These are phyloP conservation scores for Shiraia bambusicola DNA, from an alignment of 2,329 filamentous ascomycete genomes.

Conservation along the genomic window DNA sequence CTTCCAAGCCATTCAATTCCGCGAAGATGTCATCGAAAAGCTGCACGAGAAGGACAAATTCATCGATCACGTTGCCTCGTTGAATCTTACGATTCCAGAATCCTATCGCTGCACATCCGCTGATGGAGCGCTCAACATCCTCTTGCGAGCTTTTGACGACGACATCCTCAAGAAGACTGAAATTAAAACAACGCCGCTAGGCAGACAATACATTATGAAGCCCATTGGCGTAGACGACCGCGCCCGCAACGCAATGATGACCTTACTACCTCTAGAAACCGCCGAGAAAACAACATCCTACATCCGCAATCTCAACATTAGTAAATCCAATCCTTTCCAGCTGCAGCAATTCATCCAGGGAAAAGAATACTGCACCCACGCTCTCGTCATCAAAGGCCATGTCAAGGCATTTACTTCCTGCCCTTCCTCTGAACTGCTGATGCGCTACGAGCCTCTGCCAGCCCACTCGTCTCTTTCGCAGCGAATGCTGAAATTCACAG, in stretches of 20 bases:
- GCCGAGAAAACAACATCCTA: conserved; percentile 56
- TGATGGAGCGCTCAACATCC: conserved; percentile 55
- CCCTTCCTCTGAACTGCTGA: conserved; percentile 61
- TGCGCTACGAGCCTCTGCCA: conserved; percentile 66
- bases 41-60: conserved; percentile 69
- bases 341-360: conserved; percentile 67
- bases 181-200: conserved; percentile 17
- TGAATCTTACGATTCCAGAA: conserved; percentile 46
- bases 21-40: conserved; percentile 55
- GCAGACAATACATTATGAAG: conserved; percentile 65
- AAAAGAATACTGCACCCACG: conserved; percentile 70
- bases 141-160: conserved; percentile 37
- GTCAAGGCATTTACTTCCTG: conserved; percentile 69
- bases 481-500: conserved; percentile 67
- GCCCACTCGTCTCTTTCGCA: conserved; percentile 55
- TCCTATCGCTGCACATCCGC: conserved; percentile 55
- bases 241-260: conserved; percentile 61
- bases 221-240: conserved; percentile 63
- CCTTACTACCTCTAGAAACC: conserved; percentile 61
- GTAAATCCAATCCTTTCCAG: conserved; percentile 60
- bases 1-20: conserved; percentile 67
- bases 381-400: conserved; percentile 64
- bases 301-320: conserved; percentile 58
- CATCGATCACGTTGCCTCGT: conserved; percentile 56
- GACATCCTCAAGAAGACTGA: neutral